These are phyloP conservation scores for Lentinula novae-zelandiae DNA, from an alignment of 1,284 basidiomycete genomes.

Conservation along the genomic window DNA sequence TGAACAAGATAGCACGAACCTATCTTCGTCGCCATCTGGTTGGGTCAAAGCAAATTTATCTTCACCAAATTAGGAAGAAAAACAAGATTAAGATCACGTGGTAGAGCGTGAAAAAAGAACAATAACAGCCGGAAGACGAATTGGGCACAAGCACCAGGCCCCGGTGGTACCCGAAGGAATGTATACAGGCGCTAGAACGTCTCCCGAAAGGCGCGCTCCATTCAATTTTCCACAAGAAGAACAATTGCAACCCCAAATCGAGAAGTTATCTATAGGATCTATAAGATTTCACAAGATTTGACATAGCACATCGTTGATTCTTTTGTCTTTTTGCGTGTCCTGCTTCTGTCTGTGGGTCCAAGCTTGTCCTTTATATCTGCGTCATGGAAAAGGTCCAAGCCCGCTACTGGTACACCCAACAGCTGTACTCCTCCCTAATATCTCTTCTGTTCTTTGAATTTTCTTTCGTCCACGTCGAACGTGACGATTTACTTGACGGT, in stretches of 20 bases:
- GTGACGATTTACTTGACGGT: slow-evolving; percentile 4
- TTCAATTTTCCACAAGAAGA: neutral
- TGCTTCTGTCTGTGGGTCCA: slow-evolving; percentile 15
- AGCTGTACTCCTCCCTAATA: slow-evolving; percentile 1
- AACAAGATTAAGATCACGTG: neutral
- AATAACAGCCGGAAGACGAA: slow-evolving; percentile 1
- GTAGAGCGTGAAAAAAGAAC: neutral
- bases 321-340: slow-evolving; percentile 15
- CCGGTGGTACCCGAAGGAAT: no score
- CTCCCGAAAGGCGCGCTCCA: neutral
- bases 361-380: slow-evolving; percentile 3
- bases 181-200: no score
- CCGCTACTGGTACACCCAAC: slow-evolving; percentile 3
- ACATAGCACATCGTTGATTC: slow-evolving; percentile 11
- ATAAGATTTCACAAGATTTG: neutral
- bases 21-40: slow-evolving; percentile 24
- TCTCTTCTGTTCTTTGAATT: slow-evolving; percentile 2
- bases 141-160: neutral
- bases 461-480: slow-evolving; percentile 4
- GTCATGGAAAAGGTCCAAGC: neutral
- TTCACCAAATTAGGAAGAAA: neutral
- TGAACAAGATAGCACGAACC: slow-evolving; percentile 19
- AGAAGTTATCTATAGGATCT: neutral
- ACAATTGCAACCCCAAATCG: slow-evolving; percentile 1
- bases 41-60: neutral